Base-by-base conservation (phyloP, 768 basidiomycete species). In the Cystobasidium ongulense region DNA sequence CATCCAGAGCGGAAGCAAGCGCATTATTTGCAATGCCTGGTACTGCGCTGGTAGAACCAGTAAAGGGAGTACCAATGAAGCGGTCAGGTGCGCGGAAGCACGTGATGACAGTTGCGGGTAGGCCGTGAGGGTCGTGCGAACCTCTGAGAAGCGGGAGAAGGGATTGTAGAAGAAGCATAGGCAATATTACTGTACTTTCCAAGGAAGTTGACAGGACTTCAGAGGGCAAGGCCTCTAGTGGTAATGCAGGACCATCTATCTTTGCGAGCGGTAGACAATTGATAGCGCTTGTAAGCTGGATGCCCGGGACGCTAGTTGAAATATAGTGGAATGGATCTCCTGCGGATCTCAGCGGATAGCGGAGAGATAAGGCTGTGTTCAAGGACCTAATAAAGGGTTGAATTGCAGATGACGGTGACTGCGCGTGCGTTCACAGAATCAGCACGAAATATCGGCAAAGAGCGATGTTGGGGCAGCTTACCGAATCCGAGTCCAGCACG, bases 351-450 rank as follows among this genome's bases (percentile, higher is more conserved):
- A 91, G 85, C 1, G 92, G 92, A 82, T 91, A 94, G 61, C 87
- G 86, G 75, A 90, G 88, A 21, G 89, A 89, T 10, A 94, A 84
- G 0, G 90, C 87, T 0, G 91, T 89, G 1, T 87, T 84, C 43
- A 94, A 82, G 8, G 91, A 92, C 68, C 91, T 88, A 50, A 93
- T 83, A 83, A 93, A 93, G 54, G 87, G 83, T 0, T 87, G 85
- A 62, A 91, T 84, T 1, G 88, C 88, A 1, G 85, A 86, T 36
- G 88, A 88, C n/a, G 46, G 10, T 17, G 46, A 21, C 46, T 50
- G 46, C 3, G 46, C 7, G 18, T 4, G 21, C 15, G 73, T 46
- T 53, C 17, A 31, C 27, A 21, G 52, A 70, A 29, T 52, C 35
- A 31, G 38, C 17, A 18, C 15, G 2, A n/a, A n/a, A n/a, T n/a